Percentiles rank a stretch among this genome's conserved stretches.
phyloP scores from a whole-genome alignment of 208 protist genomes.

The Leishmania major region DNA sequence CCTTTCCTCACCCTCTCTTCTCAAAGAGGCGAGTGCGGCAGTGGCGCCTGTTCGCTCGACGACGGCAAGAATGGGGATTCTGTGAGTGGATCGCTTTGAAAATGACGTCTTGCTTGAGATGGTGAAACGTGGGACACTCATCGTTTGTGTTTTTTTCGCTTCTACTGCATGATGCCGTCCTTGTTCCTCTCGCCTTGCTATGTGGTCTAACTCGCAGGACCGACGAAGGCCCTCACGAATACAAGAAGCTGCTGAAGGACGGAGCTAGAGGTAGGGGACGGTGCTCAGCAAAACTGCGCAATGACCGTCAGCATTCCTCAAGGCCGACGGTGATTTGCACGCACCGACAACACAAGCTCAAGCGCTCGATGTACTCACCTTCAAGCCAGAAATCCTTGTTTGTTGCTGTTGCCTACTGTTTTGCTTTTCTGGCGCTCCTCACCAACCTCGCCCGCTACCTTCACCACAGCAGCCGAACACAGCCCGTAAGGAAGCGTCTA shows the following conservation, averaged over 20 bases:
- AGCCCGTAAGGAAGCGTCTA: slow-evolving; percentile 11
- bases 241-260: neutral
- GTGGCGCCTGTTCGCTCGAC: neutral
- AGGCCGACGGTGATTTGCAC: neutral
- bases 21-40: neutral
- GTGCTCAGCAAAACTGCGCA: neutral
- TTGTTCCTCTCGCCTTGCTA: neutral
- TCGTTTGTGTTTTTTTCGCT: neutral
- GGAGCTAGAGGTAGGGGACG: neutral
- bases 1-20: neutral
- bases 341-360: neutral
- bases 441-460: slow-evolving; percentile 5
- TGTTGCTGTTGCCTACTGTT: slow-evolving; percentile 3
- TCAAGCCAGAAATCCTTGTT: neutral
- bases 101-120: neutral
- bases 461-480: slow-evolving; percentile 4
- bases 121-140: neutral
- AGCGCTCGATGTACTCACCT: neutral
- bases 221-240: neutral
- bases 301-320: neutral
- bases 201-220: neutral
- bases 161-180: neutral
- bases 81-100: neutral
- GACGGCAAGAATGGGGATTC: neutral
- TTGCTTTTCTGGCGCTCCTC: slow-evolving; percentile 9